Conservation (phyloP, 495 filamentous ascomycete species). For the Tuber borchii region DNA sequence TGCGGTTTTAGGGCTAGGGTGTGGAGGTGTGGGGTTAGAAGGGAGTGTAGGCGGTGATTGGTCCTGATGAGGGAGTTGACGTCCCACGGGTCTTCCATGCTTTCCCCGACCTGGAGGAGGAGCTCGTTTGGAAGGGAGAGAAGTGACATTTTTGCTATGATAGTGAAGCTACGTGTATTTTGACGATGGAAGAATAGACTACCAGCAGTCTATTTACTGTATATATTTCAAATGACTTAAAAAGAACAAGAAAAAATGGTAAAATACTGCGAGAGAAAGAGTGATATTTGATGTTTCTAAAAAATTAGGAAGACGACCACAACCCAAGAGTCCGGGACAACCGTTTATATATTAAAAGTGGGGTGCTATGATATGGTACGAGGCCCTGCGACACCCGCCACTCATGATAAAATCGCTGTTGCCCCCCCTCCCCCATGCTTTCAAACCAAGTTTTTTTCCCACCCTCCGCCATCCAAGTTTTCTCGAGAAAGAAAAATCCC, state of each 20-base stretch:
- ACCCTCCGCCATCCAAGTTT: not conserved
- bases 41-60: conserved; percentile 9
- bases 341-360: not conserved
- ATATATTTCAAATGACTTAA: not conserved
- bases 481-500: not conserved
- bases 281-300: not conserved
- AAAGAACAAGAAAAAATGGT: not conserved
- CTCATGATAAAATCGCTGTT: not conserved
- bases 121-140: conserved; percentile 30
- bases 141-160: conserved; percentile 13
- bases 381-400: not conserved
- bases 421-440: not conserved
- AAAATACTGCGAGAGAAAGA: not conserved
- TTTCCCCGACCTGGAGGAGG: conserved; percentile 18
- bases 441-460: not conserved
- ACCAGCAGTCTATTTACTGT: not conserved
- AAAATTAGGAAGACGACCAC: not conserved
- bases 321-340: not conserved
- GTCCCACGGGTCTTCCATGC: conserved; percentile 9
- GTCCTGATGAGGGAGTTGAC: conserved; percentile 13
- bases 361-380: not conserved
- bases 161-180: not conserved
- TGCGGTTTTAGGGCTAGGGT: conserved; percentile 14
- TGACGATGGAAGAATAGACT: not conserved
- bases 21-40: conserved; percentile 28